Evolutionary conservation across 164 flowering plant species (phyloP), one percentile per base, ranked within the genome.

Genomic region (Piper longum): DNA sequence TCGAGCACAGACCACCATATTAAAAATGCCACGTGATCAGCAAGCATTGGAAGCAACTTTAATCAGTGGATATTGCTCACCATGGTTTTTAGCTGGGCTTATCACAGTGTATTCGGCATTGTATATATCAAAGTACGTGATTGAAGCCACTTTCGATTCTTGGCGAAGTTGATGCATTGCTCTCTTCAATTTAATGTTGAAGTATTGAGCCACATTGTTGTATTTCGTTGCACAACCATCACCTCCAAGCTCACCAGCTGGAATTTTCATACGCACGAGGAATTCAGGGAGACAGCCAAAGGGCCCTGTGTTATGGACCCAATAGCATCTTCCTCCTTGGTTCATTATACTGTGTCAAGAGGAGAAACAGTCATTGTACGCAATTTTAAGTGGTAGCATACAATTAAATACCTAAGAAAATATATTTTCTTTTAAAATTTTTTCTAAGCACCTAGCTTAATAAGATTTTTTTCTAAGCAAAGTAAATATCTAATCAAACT

Each of bases 271-370:
- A 0, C 67, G 65, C 41, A 75, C 82, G 67, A 78, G 36, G 14
- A 78, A 26, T 43, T 78, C 76, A 0, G 85, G 72, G 8, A 78
- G 72, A 71, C 88, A 82, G 19, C 86, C 86, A 1, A 82, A 63
- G 6, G 85, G 84, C 0, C 88, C 86, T 7, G 84, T 84, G 57
- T 84, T 84, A 70, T 82, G 86, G 64, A 84, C 76, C 88, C 84
- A 82, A 59, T 80, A 82, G 9, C 62, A 74, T 59, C 86, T 76
- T 4, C 79, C 88, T 19, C 88, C 88, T 64, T 60, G 62, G 42
- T 8, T 58, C 54, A 80, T 77, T 8, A 77, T 65, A 11, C 55
- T 81, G 76, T 55, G 4, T 11, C n/a, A 5, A 26, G 36, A 26
- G 36, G 36, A 26, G 36, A 26, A 26, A 13, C 58, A 9, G 6